Evolutionary conservation across 495 filamentous ascomycete genomes (phyloP).

Genomic region (Thermothielavioides terrestris): DNA sequence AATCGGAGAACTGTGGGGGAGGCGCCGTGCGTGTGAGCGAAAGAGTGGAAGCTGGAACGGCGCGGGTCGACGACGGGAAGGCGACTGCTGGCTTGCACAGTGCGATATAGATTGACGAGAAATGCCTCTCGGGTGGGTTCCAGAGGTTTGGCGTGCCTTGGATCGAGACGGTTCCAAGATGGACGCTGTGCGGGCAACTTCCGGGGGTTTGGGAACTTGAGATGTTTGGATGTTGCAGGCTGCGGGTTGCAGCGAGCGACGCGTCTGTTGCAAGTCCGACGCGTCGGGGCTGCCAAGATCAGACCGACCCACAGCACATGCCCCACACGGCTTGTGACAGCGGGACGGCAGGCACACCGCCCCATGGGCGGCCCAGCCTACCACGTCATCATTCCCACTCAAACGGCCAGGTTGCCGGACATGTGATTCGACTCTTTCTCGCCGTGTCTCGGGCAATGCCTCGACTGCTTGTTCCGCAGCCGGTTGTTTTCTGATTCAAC

Average conservation of each 20-base stretch:
- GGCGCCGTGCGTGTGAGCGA: slow-evolving; percentile 51
- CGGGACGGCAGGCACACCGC: background rate
- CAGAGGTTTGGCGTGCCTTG: background rate
- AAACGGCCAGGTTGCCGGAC: too few relatives aligned
- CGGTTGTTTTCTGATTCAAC: background rate
- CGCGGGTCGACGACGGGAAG: background rate
- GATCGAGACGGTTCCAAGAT: slow-evolving; percentile 6
- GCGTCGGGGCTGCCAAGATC: slow-evolving; percentile 5
- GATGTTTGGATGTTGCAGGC: too few relatives aligned
- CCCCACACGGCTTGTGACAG: too few relatives aligned
- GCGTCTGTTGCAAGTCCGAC: background rate
- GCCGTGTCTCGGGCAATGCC: background rate
- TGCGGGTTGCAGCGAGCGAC: background rate
- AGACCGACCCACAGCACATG: background rate
- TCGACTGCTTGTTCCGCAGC: background rate
- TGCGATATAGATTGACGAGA: slow-evolving; percentile 11
- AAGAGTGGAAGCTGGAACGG: slow-evolving; percentile 23
- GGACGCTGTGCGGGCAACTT: slow-evolving; percentile 19
- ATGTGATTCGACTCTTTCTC: background rate
- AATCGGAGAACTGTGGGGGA: slow-evolving; percentile 59
- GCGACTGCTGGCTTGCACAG: slow-evolving; percentile 15
- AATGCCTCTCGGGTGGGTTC: slow-evolving; percentile 11
- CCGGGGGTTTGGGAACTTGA: background rate
- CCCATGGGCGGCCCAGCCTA: background rate
- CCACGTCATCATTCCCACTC: background rate